Percentiles rank a stretch among this genome's conserved stretches.
phyloP scores from a whole-genome alignment of 75 land plant species.

The Selaginella moellendorffii region DNA sequence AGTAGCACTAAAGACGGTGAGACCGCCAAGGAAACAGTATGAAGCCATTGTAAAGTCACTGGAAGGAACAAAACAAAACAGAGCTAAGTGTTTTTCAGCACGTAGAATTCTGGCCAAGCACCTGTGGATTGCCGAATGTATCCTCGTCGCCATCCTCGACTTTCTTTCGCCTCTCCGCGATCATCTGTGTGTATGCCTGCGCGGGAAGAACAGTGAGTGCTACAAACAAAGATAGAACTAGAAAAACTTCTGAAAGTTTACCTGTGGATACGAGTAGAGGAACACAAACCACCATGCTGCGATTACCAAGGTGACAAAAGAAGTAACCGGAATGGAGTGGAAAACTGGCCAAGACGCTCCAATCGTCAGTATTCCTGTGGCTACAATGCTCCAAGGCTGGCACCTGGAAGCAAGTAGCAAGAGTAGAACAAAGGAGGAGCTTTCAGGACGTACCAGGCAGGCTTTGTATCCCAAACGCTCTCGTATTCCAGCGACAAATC shows the following conservation, averaged over 20 bases:
- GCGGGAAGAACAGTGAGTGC: not conserved
- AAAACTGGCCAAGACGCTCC: conserved; percentile 47
- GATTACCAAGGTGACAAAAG: conserved; percentile 24
- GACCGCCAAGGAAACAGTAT: not conserved
- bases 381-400: conserved; percentile 86
- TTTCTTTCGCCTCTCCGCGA: conserved; percentile 54
- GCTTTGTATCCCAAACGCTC: conserved; percentile 97
- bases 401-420: conserved; percentile 41
- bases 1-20: not conserved
- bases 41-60: too few species aligned
- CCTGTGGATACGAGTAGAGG: conserved; percentile 86
- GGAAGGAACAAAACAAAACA: too few species aligned
- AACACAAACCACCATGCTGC: conserved; percentile 85
- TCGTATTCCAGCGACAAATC: conserved; percentile 81
- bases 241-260: conserved; percentile 13
- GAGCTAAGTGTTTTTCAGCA: too few species aligned
- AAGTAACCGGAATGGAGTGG: conserved; percentile 38
- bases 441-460: conserved; percentile 56
- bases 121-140: conserved; percentile 35
- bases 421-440: not conserved
- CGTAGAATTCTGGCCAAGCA: not conserved
- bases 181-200: conserved; percentile 46
- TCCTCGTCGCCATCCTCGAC: conserved; percentile 60
- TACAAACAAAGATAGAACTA: not conserved
- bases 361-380: conserved; percentile 43